Base-by-base conservation (phyloP, 495 filamentous ascomycete genomes). In the Usnea hakonensis region DNA sequence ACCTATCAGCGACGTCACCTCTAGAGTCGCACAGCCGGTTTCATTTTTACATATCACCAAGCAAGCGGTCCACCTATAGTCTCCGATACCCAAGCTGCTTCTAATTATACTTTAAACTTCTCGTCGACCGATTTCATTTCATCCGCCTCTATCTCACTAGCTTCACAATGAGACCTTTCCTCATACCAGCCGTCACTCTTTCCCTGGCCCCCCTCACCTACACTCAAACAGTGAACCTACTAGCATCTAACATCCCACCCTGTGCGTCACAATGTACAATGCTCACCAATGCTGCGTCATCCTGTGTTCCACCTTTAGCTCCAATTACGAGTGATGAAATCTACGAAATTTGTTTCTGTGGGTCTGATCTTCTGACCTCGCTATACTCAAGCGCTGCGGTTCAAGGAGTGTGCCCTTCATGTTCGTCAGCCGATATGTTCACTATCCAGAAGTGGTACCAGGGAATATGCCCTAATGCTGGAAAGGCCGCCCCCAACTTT, bases 311-410 rank as follows among this genome's bases (percentile, higher is more conserved):
- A n/a, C n/a, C n/a, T n/a, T n/a, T n/a, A n/a, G n/a, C n/a, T n/a
- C 74, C 76, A 37, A 36, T 48, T 28, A 69, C 55, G 61, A 73
- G 54, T 60, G 68, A 59, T 65, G 69, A 23, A 21, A 72, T 68
- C 62, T 81, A 79, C 68, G 73, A 78, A 59, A 75, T 75, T 21
- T 86, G 83, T 65, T 82, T 85, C 72, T 86, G 83, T 71, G 72
- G 78, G 61, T 81, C 77, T n/a, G 60, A 69, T 10, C 67, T 71
- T 40, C 72, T 84, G 17, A 69, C 68, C 16, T 61, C 66, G 19
- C 71, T 83, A 23, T 69, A 81, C 48, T 65, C 65, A 23, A 72
- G 72, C 41, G 64, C 70, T 2, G 60, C 65, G 35, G 67, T 69
- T 16, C 64, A 62, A 21, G 67, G 53, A 28, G 26, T 33, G 10